These are phyloP conservation scores for Arthromyces matolae DNA, from an alignment of 768 basidiomycete species.

Conservation along the genomic window DNA sequence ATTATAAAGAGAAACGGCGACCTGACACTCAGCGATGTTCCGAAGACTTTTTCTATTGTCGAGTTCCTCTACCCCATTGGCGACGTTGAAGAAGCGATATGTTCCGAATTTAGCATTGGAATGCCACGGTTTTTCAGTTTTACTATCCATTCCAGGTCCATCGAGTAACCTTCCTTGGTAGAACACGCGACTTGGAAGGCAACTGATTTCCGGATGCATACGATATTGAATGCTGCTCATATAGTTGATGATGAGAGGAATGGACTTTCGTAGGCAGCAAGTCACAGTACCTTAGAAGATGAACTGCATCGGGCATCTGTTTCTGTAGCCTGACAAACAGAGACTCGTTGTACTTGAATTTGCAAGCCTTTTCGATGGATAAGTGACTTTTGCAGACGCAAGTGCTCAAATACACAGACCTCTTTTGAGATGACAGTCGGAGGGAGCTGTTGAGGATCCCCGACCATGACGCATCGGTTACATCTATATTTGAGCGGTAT, in stretches of 20 bases:
- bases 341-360: constrained; percentile 81
- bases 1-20: constrained; percentile 74
- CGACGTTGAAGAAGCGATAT: constrained; percentile 88
- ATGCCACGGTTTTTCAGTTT: constrained; percentile 89
- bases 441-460: constrained; percentile 94
- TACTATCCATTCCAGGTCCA: constrained; percentile 82
- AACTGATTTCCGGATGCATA: constrained; percentile 96
- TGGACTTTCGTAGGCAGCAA: not conserved
- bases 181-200: constrained; percentile 84
- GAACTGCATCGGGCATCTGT: constrained; percentile 76
- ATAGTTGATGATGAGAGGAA: constrained; percentile 1
- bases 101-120: constrained; percentile 68
- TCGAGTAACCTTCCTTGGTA: constrained; percentile 78
- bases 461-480: constrained; percentile 87
- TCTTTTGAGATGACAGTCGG: constrained; percentile 67
- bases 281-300: constrained; percentile 72
- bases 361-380: constrained; percentile 62
- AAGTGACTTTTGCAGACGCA: too few species aligned
- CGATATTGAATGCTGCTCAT: constrained; percentile 89
- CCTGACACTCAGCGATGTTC: constrained; percentile 70
- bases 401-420: constrained; percentile 22
- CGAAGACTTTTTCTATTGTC: constrained; percentile 61
- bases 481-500: constrained; percentile 92
- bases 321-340: constrained; percentile 90
- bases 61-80: constrained; percentile 62